Base-by-base conservation (phyloP, 202 grass and related monocot genomes). In the Schoenoplectus triqueter region DNA sequence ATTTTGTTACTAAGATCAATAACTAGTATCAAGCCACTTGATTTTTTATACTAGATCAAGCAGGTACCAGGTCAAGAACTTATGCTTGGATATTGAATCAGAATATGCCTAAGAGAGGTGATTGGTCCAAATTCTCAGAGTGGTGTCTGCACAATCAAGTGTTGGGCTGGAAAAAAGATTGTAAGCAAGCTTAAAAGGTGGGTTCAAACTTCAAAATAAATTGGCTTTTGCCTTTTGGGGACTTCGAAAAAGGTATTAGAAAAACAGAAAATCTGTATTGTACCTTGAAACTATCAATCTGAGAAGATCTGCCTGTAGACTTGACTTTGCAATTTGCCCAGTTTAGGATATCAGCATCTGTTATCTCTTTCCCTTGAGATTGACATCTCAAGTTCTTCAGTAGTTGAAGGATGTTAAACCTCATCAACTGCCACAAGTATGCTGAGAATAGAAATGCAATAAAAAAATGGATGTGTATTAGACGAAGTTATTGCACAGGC, bases 401-500 rank as follows among this genome's bases (percentile, higher is more conserved):
- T 72, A 99, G 64, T 70, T 95, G 93, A 89, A 99, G 90, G 78
- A 99, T 99, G 88, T 94, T 99, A 87, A 88, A 99, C 88, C 96
- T 93, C 96, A 99, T 99, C 90, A 99, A 91, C 80, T 99, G 96
- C 96, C 96, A 99, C 73, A 99, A 85, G 68, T 92, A 92, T 78
- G 96, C 96, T 99, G 93, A 86, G 91, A 91, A 31, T 31, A 31
- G 31, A 31, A 31, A 31, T 31, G 31, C 17, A 87, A 77, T 72
- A 15, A 88, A 79, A 64, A 46, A 10, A 9, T 41, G 46, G 21
- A 80, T 57, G 52, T 41, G 22, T 15, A 17, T 62, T 81, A n/a
- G 8, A 41, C 44, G 44, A 78, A 6, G 15, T 61, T 61, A 62
- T 31, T 31, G 31, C 31, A 31, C 31, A 3, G 18, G 39, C 55